These are phyloP conservation scores for Henckelia pumila DNA, from an alignment of 257 asterid genomes.

Conservation along the genomic window DNA sequence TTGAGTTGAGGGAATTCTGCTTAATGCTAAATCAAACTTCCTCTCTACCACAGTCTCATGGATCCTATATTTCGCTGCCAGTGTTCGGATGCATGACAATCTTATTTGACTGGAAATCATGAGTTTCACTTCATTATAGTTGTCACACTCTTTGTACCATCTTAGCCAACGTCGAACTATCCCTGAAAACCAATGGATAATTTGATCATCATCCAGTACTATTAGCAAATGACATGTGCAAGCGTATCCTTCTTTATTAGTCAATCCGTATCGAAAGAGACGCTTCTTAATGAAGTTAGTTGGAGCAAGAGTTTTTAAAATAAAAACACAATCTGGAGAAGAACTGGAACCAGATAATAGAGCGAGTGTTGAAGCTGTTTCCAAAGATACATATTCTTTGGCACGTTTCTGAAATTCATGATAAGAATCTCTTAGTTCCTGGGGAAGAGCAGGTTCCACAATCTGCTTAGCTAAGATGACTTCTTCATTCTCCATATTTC, in stretches of 20 bases:
- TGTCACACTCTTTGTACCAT: slow-evolving; percentile 70
- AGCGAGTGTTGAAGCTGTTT: slow-evolving; percentile 70
- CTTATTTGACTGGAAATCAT: slow-evolving; percentile 62
- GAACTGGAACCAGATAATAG: slow-evolving; percentile 48
- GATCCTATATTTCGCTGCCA: slow-evolving; percentile 73
- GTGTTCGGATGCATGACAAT: slow-evolving; percentile 75
- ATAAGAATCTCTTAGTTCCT: slow-evolving; percentile 63
- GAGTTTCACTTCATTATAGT: slow-evolving; percentile 60
- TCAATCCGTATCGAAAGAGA: slow-evolving; percentile 74
- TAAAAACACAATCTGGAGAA: slow-evolving; percentile 25
- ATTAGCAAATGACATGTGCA: slow-evolving; percentile 59
- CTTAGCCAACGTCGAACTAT: slow-evolving; percentile 68
- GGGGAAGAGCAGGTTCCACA: slow-evolving; percentile 80
- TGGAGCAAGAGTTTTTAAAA: slow-evolving; percentile 63
- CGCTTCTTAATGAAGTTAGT: slow-evolving; percentile 51
- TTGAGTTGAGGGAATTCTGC: slow-evolving; percentile 58
- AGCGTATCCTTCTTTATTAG: slow-evolving; percentile 56
- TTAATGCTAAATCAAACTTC: slow-evolving; percentile 56
- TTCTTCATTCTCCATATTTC: slow-evolving; percentile 44
- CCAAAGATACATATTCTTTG: slow-evolving; percentile 59
- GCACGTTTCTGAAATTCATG: slow-evolving; percentile 66
- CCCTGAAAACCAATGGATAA: slow-evolving; percentile 83
- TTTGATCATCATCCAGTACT: slow-evolving; percentile 64
- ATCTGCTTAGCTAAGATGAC: slow-evolving; percentile 51
- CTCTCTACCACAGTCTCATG: slow-evolving; percentile 71